Evolutionary conservation across 2,329 filamentous ascomycete species (phyloP), one percentile per base, ranked within the genome.

Genomic region (Aspergillus caelatus): DNA sequence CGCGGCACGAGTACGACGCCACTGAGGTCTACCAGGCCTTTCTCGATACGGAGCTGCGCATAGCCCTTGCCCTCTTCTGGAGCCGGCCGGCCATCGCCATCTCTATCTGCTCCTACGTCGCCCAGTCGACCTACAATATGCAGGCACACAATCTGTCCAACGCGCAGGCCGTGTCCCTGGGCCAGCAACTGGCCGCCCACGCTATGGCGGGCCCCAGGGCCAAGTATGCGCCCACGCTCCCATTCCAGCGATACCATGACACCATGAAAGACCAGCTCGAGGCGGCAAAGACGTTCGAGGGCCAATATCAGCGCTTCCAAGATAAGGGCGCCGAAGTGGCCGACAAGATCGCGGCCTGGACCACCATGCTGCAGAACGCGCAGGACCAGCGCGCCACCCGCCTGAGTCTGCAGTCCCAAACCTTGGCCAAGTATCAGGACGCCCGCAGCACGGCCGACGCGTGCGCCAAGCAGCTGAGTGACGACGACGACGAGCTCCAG

Each of bases 51-150:
- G 46, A 63, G 30, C 30, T 63, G 28, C 61, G 57, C 6, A 32
- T 63, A n/a, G 61, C 61, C 16, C 50, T 52, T 19, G 48, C 52
- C 28, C 50, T 63, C 6, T 63, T 59, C 61, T 63, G 61, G 61
- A 26, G 21, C 6, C 19, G 30, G 36, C 46, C 61, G 3, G 32
- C 48, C 28, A 59, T 63, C 23, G 48, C 61, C 21, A 39, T 63
- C 23, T 63, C 57, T 0, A 21, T 63, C 14, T 56, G 50, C 41
- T 12, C 56, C 4, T 30, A 50, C 30, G 57, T 63, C 19, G 60
- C 60, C 56, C 36, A 26, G 30, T 30, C 57, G 7, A 41, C 46
- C 36, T 45, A 26, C 48, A 26, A 28, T 1, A n/a, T 34, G 9
- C 19, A 19, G 19, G 28, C 23, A 12, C 34, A 55, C 26, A 16